Base-by-base conservation (phyloP, 768 basidiomycete species). In the Lactarius sp. region DNA sequence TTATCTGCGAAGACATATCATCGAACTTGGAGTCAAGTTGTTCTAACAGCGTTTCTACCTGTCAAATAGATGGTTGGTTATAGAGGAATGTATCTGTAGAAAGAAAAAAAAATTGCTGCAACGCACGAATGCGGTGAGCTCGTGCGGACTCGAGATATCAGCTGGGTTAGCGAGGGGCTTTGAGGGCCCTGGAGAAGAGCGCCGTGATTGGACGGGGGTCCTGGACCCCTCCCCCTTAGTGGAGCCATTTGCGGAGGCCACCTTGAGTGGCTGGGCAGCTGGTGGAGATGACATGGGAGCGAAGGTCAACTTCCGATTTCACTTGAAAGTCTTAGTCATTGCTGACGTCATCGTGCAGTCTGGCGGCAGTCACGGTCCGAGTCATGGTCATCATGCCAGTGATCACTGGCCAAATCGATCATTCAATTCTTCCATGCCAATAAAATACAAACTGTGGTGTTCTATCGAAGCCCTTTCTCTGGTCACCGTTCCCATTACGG, bases 11-110 rank as follows among this genome's bases (percentile, higher is more conserved):
- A 37, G 93, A 95, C 92, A 95, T 95, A 57, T 93, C 89, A 69
- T 96, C 92, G 70, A 97, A 96, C 66, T 91, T 91, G 53, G 82
- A 70, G 70, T 97, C 94, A n/a, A 97, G 79, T 69, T 94, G 89
- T 68, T 92, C 89, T 12, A 97, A 76, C 22, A 97, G 77, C 13
- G 85, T 88, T 75, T 97, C 94, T 13, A 96, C 92, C 94, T 95
- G 68, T 18, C 16, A 9, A 20, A 2, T 42, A 31, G 18, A n/a
- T 53, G 49, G 22, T 41, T 6, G 20, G 27, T 50, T 53, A 31
- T 22, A n/a, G 12, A 34, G 14, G 56, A 56, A 42, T 18, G 47
- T 33, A 36, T 34, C 20, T 55, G 55, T 31, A 33, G 13, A 55
- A 42, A 10, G 36, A 2, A n/a, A 12, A n/a, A 12, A 10, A 7